Base-by-base conservation (phyloP, 2,329 filamentous ascomycete species). In the Thelonectria olida region DNA sequence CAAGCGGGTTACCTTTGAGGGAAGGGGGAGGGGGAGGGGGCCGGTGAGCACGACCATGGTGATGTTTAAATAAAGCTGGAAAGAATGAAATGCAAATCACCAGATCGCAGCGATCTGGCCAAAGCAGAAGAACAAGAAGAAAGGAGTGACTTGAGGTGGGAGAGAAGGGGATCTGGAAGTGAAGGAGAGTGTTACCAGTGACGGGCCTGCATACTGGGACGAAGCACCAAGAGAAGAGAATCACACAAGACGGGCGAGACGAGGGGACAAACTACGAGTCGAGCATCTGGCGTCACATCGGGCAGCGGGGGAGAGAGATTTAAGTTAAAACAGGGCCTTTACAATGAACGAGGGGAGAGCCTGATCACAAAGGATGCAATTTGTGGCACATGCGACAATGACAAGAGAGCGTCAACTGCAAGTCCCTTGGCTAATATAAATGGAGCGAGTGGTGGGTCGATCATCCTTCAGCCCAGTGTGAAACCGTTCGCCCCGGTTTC, bases 1-100 rank as follows among this genome's bases (percentile, higher is more conserved):
- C 22, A 74, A 22, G 17, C 68, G 69, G 39, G 66, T 57, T 13
- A 65, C 50, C 38, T 70, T 72, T 41, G 72, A 59, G 9, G 69
- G 58, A 25, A 72, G 47, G 22, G 58, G 58, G 25, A 72, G 47
- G 22, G 58, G 56, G 10, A 64, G 65, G 13, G 68, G 66, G 36
- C 73, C 67, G 51, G 67, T 68, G 61, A 67, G 56, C 51, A 72
- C 53, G 23, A 73, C 39, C 74, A 75, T 76, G 44, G 55, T 64
- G 61, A 49, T 44, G 58, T 25, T 15, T 13, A 23, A 50, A 61
- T 25, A 47, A 38, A 52, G n/a, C n/a, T 22, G 48, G 25, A 41
- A 44, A 12, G n/a, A 36, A 63, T 22, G 44, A 34, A 54, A 51
- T 58, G 45, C n/a, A n/a, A n/a, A n/a, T n/a, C n/a, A 66, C 47